Conservation (phyloP, 2,329 filamentous ascomycete species). For the Zymoseptoria pseudotritici region DNA sequence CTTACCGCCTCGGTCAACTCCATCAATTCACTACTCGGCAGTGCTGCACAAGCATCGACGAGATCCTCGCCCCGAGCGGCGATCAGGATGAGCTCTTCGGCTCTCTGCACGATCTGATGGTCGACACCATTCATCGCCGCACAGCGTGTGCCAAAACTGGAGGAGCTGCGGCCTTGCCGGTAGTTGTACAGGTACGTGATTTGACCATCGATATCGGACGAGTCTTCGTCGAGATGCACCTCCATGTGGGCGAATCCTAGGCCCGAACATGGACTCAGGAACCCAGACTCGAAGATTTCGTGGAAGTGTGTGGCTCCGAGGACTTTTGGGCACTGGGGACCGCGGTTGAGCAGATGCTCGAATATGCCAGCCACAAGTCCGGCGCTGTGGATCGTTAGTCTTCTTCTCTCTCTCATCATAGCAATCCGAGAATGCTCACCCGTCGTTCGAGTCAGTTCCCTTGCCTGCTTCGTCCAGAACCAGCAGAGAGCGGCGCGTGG, state of each 20-base stretch:
- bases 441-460: constrained; percentile 57
- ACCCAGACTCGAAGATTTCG: constrained; percentile 63
- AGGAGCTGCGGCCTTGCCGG: constrained; percentile 58
- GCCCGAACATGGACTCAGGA: constrained; percentile 44
- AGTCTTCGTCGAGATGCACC: constrained; percentile 51
- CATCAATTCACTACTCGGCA: constrained; percentile 57
- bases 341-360: constrained; percentile 47
- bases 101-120: constrained; percentile 61
- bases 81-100: constrained; percentile 63
- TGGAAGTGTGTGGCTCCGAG: constrained; percentile 59
- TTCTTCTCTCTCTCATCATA: neutral
- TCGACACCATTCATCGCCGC: constrained; percentile 82
- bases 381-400: constrained; percentile 34
- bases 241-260: constrained; percentile 66
- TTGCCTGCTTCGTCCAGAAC: constrained; percentile 90
- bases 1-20: constrained; percentile 60
- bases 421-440: neutral
- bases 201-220: constrained; percentile 50
- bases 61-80: constrained; percentile 69
- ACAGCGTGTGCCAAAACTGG: constrained; percentile 79
- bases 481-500: constrained; percentile 69
- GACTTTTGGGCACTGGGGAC: constrained; percentile 48
- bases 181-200: constrained; percentile 30
- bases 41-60: constrained; percentile 59
- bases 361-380: constrained; percentile 57